phyloP scores from a whole-genome alignment of 441 rosid species.

The Gossypium gossypioides region DNA sequence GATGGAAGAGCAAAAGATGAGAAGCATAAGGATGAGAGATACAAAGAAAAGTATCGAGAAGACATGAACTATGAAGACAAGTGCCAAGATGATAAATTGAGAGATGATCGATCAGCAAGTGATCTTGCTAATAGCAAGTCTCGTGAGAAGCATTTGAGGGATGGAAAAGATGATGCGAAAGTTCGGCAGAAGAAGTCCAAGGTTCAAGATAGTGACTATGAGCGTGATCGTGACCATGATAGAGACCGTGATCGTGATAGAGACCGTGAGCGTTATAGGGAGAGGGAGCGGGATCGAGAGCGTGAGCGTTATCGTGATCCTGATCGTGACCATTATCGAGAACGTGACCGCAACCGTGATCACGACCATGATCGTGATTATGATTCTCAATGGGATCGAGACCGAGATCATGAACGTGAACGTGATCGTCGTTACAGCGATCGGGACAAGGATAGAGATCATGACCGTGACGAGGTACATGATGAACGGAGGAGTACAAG shows the following conservation, averaged over 20 bases:
- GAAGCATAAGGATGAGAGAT: slow-evolving; percentile 51
- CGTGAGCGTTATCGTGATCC: slow-evolving; percentile 32
- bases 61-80: slow-evolving; percentile 46
- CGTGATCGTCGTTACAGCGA: slow-evolving; percentile 26
- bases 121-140: slow-evolving; percentile 46
- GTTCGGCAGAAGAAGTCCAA: slow-evolving; percentile 43
- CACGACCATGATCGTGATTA: slow-evolving; percentile 24
- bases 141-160: slow-evolving; percentile 49
- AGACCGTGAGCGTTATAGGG: slow-evolving; percentile 34
- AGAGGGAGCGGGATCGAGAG: slow-evolving; percentile 25
- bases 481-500: slow-evolving; percentile 51
- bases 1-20: slow-evolving; percentile 62
- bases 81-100: slow-evolving; percentile 52
- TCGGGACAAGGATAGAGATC: slow-evolving; percentile 28
- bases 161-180: slow-evolving; percentile 44
- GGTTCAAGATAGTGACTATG: slow-evolving; percentile 39
- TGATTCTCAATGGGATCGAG: slow-evolving; percentile 28
- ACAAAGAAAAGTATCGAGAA: slow-evolving; percentile 47
- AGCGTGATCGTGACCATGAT: slow-evolving; percentile 30
- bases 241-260: slow-evolving; percentile 32
- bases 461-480: slow-evolving; percentile 33
- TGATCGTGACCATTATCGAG: slow-evolving; percentile 27
- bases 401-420: slow-evolving; percentile 19
- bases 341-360: slow-evolving; percentile 29
- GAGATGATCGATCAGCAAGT: slow-evolving; percentile 51